Conservation (phyloP, 192 early-diverging fungal genomes). For the Coemansia sp. region DNA sequence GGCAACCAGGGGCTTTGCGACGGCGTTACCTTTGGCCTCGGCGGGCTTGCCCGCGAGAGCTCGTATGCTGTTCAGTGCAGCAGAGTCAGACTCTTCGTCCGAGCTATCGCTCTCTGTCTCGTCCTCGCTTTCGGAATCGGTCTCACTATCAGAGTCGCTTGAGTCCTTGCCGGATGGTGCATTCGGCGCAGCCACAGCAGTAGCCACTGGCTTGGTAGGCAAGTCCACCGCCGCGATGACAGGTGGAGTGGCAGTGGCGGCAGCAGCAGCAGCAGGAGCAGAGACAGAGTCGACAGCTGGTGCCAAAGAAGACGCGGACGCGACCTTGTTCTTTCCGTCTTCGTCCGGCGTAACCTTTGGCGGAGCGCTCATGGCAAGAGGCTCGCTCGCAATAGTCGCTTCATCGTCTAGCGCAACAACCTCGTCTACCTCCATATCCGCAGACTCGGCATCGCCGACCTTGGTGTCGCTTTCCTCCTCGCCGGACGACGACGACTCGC, state of each 20-base stretch:
- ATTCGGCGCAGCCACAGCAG: neutral
- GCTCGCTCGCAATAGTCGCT: neutral
- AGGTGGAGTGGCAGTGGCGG: neutral
- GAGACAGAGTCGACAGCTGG: neutral
- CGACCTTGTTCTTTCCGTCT: neutral
- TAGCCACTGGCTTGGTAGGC: neutral
- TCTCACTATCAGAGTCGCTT: conserved; percentile 12
- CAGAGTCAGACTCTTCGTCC: conserved; percentile 9
- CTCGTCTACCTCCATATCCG: neutral
- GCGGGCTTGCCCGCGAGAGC: neutral
- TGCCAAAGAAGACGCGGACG: neutral
- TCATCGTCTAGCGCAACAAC: neutral
- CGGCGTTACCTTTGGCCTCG: neutral
- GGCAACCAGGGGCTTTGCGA: neutral
- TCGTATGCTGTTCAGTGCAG: neutral
- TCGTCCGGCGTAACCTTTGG: neutral
- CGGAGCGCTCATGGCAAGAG: neutral
- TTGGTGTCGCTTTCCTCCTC: neutral
- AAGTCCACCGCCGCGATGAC: neutral
- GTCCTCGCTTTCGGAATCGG: conserved; percentile 1
- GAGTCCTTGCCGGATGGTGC: neutral
- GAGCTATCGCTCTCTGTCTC: conserved; percentile 31
- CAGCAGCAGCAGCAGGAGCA: neutral
- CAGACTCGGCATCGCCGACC: no score
- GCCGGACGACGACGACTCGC: conserved; percentile 12